Base-by-base conservation (phyloP, 2,329 filamentous ascomycete species). In the Alternaria tenuissima region DNA sequence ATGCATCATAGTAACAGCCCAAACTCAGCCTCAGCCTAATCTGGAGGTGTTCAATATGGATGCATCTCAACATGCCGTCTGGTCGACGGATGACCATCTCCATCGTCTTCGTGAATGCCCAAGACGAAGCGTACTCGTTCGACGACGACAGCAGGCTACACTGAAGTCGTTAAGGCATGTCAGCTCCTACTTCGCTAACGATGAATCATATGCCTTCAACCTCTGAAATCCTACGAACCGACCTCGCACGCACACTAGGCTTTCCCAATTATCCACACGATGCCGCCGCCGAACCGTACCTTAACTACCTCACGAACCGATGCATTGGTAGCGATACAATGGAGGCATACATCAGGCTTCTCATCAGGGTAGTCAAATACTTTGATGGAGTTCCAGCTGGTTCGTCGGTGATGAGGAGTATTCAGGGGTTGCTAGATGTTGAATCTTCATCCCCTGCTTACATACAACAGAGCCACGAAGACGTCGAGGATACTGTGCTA, bases 291-390 rank as follows among this genome's bases (percentile, higher is more conserved):
- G 61, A 63, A 46, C 67, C 68, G 20, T 68, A 69, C 42, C 49
- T 73, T 20, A 64, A 63, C 32, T 68, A 68, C 53, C 67, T 70
- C n/a, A 18, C 48, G 32, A 70, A 67, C 12, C 64, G 49, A 1
- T 46, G 64, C 39, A 39, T 64, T 30, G 58, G 56, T 3, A 41
- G 54, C 5, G 59, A 53, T 4, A 58, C 51, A 24, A 22, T 57
- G 20, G 63, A 68, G 7, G 55, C 59, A 26, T 65, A 65, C 14
- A 24, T 64, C 2, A 18, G 12, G 18, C 58, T 36, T 0, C 30
- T 49, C 46, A 49, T 49, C 2, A 49, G 1, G 3, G 32, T 49
- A 12, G 20, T 36, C 8, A 22, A 7, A 26, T 36, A 36, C 20
- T 24, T 49, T 3, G 7, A 49, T 3, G 14, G 3, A 3, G 18